phyloP scores from a whole-genome alignment of 2,329 filamentous ascomycete genomes.

The Gnomoniopsis sp. region DNA sequence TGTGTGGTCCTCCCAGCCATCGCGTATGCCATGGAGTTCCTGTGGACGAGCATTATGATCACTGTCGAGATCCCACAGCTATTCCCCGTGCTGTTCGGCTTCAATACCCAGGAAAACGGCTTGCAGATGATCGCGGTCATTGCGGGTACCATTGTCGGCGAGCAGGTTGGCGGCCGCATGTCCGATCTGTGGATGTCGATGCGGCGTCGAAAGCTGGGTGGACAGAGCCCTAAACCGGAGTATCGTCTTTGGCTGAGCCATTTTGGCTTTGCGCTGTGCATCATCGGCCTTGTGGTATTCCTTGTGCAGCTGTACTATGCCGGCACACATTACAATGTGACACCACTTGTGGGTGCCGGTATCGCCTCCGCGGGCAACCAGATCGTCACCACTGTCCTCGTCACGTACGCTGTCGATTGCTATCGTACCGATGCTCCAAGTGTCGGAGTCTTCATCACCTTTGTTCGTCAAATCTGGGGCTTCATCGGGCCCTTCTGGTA shows the following conservation, averaged over 20 bases:
- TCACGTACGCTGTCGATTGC: slow-evolving; percentile 59
- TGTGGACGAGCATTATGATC: slow-evolving; percentile 49
- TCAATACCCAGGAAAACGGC: slow-evolving; percentile 55
- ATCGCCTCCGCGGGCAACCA: slow-evolving; percentile 50
- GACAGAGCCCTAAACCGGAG: slow-evolving; percentile 38
- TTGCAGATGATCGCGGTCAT: slow-evolving; percentile 56
- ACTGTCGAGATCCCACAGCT: slow-evolving; percentile 60
- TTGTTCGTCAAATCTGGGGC: slow-evolving; percentile 52
- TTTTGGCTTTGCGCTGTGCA: slow-evolving; percentile 44
- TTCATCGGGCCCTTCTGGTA: slow-evolving; percentile 42
- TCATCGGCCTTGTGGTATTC: slow-evolving; percentile 53
- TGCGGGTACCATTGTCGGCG: slow-evolving; percentile 54
- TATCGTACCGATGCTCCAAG: slow-evolving; percentile 48
- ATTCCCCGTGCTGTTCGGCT: slow-evolving; percentile 50
- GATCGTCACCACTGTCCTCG: slow-evolving; percentile 56
- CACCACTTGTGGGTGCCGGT: slow-evolving; percentile 51
- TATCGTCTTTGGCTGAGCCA: slow-evolving; percentile 57
- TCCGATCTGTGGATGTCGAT: slow-evolving; percentile 52
- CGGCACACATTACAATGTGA: slow-evolving; percentile 49
- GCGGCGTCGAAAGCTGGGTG: slow-evolving; percentile 28
- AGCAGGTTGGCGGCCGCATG: slow-evolving; percentile 52
- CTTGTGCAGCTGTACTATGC: slow-evolving; percentile 46
- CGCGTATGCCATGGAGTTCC: slow-evolving; percentile 56
- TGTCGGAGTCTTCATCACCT: slow-evolving; percentile 56
- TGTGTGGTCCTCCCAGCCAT: slow-evolving; percentile 47